Base-by-base conservation (phyloP, 2,329 filamentous ascomycete species). In the Nemania sp. region DNA sequence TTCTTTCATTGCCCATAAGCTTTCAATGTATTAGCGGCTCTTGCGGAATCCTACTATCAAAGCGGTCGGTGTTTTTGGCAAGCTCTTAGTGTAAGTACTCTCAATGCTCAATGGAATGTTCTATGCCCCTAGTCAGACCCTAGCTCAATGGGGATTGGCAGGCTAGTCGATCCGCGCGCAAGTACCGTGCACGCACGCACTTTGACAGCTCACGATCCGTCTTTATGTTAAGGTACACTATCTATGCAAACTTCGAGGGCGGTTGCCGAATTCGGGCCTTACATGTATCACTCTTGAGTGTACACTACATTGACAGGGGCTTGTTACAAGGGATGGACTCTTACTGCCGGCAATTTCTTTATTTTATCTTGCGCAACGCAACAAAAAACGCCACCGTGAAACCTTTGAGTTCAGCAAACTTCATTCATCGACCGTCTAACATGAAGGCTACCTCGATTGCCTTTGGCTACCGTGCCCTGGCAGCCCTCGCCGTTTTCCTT, bases 401-500 rank as follows among this genome's bases (percentile, higher is more conserved):
- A 18, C 47, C 4, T 39, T 18, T 29, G 25, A 29, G 25, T 15
- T 55, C 18, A 37, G 50, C 37, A 40, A 55, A 50, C 21, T 52
- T 59, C 29, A 54, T 34, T 20, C 35, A 53, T n/a, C 35, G 25
- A 54, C 11, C 32, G 17, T 54, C 15, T 35, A 57, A 56, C 39
- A 65, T 65, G 63, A 63, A 51, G 29, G 57, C 54, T 25, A 25
- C 42, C 15, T 57, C 50, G 11, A 18, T 65, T 25, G 63, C 57
- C 17, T 47, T 18, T 13, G 57, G 57, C 51, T 65, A 53, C 50
- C 60, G 62, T 20, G 60, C 60, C 35, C 49, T 67, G 15, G 65
- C 67, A 1, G 43, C 50, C 7, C 42, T 69, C 34, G 57, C 69
- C 10, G 60, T 71, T 13, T 64, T 57, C 10, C 57, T 60, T 21